Base-by-base conservation (phyloP, 495 filamentous ascomycete species). In the Penicillium simplicissimum region DNA sequence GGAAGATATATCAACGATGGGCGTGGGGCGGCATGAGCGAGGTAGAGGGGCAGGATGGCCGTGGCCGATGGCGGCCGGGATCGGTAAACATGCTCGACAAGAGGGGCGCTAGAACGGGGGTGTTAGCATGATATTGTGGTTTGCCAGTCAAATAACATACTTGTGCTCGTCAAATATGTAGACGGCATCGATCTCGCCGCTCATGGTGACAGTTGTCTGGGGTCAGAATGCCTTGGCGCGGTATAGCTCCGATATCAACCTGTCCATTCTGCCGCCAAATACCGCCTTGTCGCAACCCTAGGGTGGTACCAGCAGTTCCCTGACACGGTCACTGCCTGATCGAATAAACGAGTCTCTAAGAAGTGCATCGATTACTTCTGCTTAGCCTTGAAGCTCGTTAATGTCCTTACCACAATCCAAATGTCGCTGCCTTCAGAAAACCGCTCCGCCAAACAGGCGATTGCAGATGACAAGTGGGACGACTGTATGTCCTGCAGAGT, bases 91-190 rank as follows among this genome's bases (percentile, higher is more conserved):
- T 90, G 88, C 64, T 90, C 85, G 59, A 91, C 80, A 60, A 84
- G 85, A 72, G 72, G 87, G 59, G 78, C 80, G 71, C 86, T 89
- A 63, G 55, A 45, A 54, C 42, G 8, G n/a, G 47, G 35, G 36
- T 49, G 63, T 71, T 47, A 74, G 59, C 35, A 23, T 34, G 5
- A 0, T 43, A 35, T 25, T 38, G 19, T 1, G 19, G 13, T 42
- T 25, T 8, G 13, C 19, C 42, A 43, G 49, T 25, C 17, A 57
- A n/a, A 37, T 37, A 43, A 67, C 81, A 68, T 76, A 95, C 92
- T 91, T 92, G 74, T 90, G 84, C 78, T 96, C 92, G 82, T 97
- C 92, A 74, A 88, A 96, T 71, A 98, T 92, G 82, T 97, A 96
- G 69, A 98, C 79, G 67, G 95, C 95, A 83, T 97, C 93, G 69